Conservation (phyloP, 495 filamentous ascomycete genomes). For the Paragyromitra xinjiangensis region DNA sequence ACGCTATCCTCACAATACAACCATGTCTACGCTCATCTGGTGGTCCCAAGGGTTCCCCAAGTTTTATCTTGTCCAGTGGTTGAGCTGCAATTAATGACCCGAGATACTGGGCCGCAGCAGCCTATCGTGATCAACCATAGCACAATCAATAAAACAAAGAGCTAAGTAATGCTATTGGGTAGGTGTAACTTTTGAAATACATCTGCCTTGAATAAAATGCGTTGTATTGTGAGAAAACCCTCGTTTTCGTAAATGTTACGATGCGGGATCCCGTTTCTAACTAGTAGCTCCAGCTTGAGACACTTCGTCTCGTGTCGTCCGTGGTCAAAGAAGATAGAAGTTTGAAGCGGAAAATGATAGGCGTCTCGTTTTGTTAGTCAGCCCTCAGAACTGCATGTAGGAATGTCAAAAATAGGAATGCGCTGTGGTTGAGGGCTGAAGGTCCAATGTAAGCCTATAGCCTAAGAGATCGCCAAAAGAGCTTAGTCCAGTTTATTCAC, state of each 20-base stretch:
- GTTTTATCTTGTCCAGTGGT: neutral
- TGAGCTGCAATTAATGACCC: neutral
- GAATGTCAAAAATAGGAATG: too few relatives aligned
- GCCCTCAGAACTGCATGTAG: too few relatives aligned
- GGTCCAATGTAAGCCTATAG: too few relatives aligned
- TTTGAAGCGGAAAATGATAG: too few relatives aligned
- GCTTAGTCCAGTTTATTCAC: too few relatives aligned
- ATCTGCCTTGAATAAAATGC: neutral
- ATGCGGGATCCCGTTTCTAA: neutral
- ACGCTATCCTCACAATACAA: neutral
- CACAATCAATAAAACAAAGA: neutral
- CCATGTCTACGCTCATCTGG: too few relatives aligned
- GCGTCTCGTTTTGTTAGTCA: too few relatives aligned
- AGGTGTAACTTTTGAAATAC: neutral
- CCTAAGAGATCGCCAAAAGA: too few relatives aligned
- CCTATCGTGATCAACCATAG: neutral
- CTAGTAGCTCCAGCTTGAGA: neutral
- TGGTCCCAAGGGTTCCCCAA: neutral
- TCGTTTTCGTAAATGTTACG: neutral
- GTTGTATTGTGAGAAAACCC: neutral
- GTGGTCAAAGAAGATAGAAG: neutral
- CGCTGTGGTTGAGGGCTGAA: too few relatives aligned
- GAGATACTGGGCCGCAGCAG: neutral
- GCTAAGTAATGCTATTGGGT: neutral
- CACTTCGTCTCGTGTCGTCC: neutral